Evolutionary conservation across 2,329 filamentous ascomycete species (phyloP).

Genomic region (Penicillium sp.): DNA sequence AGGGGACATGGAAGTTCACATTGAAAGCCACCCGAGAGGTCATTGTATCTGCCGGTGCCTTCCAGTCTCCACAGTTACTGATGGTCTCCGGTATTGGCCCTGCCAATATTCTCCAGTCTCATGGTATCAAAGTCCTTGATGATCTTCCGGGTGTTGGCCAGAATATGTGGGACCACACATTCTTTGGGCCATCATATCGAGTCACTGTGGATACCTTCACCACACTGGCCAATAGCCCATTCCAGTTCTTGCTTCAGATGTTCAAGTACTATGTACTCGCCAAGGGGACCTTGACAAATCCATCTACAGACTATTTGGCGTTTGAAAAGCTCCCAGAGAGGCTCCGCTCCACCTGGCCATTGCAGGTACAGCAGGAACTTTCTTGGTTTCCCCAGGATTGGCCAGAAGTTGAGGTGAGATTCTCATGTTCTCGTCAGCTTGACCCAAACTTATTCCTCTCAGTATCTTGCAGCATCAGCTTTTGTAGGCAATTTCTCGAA

Average conservation of each 20-base stretch:
- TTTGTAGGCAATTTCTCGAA: conserved; percentile 27
- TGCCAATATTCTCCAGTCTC: conserved; percentile 17
- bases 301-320: conserved; percentile 26
- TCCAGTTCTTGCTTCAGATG: conserved; percentile 14
- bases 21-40: conserved; percentile 48
- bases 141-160: conserved; percentile 34
- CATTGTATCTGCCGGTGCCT: conserved; percentile 48
- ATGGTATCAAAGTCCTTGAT: conserved; percentile 26
- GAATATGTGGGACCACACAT: conserved; percentile 35
- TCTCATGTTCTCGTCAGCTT: not conserved
- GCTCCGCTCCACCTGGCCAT: conserved; percentile 18
- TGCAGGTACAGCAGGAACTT: conserved; percentile 17
- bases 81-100: conserved; percentile 50
- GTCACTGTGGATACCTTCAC: conserved; percentile 25
- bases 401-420: conserved; percentile 35
- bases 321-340: conserved; percentile 31
- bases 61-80: conserved; percentile 50
- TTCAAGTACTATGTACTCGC: conserved; percentile 15
- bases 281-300: conserved; percentile 26
- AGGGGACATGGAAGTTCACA: conserved; percentile 35
- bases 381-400: conserved; percentile 33
- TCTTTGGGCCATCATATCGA: conserved; percentile 27
- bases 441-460: not conserved
- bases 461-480: conserved; percentile 28
- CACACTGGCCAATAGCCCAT: conserved; percentile 11